phyloP scores from a whole-genome alignment of 176 grass and related monocot species.

The Aegilops umbellulata region DNA sequence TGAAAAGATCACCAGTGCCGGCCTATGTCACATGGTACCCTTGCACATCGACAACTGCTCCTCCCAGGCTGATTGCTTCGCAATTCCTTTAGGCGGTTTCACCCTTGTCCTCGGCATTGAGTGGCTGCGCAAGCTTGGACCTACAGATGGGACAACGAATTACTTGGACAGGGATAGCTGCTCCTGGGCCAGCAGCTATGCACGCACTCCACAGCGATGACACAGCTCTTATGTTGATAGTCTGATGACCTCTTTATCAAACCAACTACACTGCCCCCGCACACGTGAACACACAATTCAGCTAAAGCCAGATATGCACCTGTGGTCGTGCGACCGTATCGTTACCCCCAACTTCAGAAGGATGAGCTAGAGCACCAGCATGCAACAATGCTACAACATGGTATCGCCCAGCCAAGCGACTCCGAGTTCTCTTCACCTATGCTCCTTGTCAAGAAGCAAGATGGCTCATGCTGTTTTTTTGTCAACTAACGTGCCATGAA shows the following conservation, averaged over 20 bases:
- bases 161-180: background rate
- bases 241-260: background rate
- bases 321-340: background rate
- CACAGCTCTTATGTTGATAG: background rate
- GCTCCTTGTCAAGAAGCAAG: background rate
- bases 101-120: background rate
- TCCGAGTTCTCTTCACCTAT: background rate
- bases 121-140: background rate
- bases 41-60: background rate
- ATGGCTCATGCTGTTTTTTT: background rate
- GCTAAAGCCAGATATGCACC: rapidly evolving
- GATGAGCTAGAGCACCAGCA: background rate
- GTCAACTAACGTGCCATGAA: background rate
- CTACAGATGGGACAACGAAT: background rate
- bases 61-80: background rate
- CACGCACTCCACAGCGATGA: background rate
- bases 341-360: background rate
- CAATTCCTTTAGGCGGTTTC: background rate
- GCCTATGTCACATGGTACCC: background rate
- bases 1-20: background rate
- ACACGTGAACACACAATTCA: background rate
- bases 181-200: background rate
- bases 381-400: background rate
- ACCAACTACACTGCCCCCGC: background rate
- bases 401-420: background rate